Conservation (phyloP, 2,329 filamentous ascomycete genomes). For the Colletotrichum sp. region DNA sequence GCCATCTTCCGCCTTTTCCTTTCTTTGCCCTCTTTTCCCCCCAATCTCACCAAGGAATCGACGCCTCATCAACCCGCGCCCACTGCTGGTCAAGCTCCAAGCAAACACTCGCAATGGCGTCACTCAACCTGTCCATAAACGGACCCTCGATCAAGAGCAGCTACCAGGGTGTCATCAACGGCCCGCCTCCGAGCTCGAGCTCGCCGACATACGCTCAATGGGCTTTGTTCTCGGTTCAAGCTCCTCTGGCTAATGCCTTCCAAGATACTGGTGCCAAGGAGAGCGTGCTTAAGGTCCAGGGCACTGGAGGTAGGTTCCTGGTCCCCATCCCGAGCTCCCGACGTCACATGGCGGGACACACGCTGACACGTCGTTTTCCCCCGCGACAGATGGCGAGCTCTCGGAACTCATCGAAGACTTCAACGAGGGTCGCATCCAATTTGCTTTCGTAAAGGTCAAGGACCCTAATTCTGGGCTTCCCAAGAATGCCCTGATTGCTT, state of each 20-base stretch:
- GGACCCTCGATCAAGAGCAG: slow-evolving; percentile 85
- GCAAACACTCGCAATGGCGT: slow-evolving; percentile 65
- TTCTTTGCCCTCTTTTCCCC: background rate
- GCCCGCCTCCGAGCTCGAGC: slow-evolving; percentile 53
- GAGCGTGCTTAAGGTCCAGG: slow-evolving; percentile 93
- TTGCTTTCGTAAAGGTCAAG: slow-evolving; percentile 95
- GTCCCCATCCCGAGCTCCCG: slow-evolving; percentile 2
- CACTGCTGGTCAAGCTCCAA: slow-evolving; percentile 23
- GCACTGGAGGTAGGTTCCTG: slow-evolving; percentile 73
- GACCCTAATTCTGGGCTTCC: slow-evolving; percentile 89
- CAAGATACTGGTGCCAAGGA: slow-evolving; percentile 87
- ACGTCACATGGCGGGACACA: slow-evolving; percentile 9
- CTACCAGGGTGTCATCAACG: slow-evolving; percentile 66
- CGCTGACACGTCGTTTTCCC: slow-evolving; percentile 19
- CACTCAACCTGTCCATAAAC: slow-evolving; percentile 80
- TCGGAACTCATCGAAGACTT: slow-evolving; percentile 92
- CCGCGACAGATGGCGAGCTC: slow-evolving; percentile 80
- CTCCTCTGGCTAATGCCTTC: slow-evolving; percentile 91
- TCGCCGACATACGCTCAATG: slow-evolving; percentile 90
- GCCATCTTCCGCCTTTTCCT: background rate
- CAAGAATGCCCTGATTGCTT: slow-evolving; percentile 92
- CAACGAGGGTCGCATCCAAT: slow-evolving; percentile 95
- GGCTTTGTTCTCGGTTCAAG: slow-evolving; percentile 92
- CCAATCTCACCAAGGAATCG: background rate
- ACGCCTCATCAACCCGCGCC: slow-evolving; percentile 5